Evolutionary conservation across 164 flowering plant species (phyloP).

Genomic region (Macadamia integrifolia): DNA sequence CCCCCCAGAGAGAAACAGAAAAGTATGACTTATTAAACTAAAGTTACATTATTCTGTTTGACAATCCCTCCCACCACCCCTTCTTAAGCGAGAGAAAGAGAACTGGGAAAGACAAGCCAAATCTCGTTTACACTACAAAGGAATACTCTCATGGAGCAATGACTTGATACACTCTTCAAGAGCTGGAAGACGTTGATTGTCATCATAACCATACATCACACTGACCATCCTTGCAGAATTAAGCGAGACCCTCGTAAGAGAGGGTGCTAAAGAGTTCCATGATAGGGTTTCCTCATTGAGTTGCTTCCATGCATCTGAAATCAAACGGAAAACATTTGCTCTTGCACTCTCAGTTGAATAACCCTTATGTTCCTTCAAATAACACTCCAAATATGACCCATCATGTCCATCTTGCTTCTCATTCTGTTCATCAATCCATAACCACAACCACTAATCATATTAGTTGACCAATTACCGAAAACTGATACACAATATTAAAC

Average conservation of each 20-base stretch:
- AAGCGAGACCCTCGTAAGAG: constrained; percentile 21
- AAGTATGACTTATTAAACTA: too few species aligned
- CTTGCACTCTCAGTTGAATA: constrained; percentile 16
- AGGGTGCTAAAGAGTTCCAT: constrained; percentile 21
- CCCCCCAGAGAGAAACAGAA: too few species aligned
- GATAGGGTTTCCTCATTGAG: constrained; percentile 30
- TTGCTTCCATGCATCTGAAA: constrained; percentile 35
- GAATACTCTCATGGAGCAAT: constrained; percentile 6
- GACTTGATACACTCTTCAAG: constrained; percentile 28
- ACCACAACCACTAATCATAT: not conserved
- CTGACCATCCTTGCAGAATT: constrained; percentile 40
- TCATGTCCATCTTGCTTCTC: constrained; percentile 39
- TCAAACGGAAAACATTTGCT: constrained; percentile 21
- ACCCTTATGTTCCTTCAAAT: constrained; percentile 26
- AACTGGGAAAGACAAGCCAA: too few species aligned
- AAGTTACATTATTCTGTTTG: too few species aligned
- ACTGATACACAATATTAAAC: too few species aligned
- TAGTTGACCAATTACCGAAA: not conserved
- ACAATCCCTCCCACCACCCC: too few species aligned
- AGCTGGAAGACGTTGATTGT: constrained; percentile 26
- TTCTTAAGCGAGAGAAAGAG: too few species aligned
- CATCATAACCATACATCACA: constrained; percentile 34
- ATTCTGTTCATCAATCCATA: not conserved
- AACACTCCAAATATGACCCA: constrained; percentile 38
- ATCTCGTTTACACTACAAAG: not conserved